phyloP scores from a whole-genome alignment of 1,284 basidiomycete species.

The Stygiomarasmius scandens region DNA sequence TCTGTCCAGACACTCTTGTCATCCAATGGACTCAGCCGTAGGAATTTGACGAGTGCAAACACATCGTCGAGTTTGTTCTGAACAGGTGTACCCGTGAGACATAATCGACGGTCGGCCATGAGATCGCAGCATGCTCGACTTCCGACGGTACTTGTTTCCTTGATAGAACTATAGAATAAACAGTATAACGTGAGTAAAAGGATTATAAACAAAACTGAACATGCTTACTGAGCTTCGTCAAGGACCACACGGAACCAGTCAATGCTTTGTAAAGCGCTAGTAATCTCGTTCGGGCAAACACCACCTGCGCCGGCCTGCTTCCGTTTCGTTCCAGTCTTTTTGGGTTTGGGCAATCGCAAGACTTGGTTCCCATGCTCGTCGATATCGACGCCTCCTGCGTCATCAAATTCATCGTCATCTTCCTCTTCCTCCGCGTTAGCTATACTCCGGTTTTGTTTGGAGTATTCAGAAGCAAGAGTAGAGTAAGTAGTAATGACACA shows the following conservation, averaged over 20 bases:
- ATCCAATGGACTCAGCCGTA: slow-evolving; percentile 90
- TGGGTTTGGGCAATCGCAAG: slow-evolving; percentile 54
- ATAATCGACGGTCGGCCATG: slow-evolving; percentile 89
- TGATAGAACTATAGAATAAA: slow-evolving; percentile 77
- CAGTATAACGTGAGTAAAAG: not conserved
- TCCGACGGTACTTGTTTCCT: slow-evolving; percentile 92
- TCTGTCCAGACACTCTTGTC: slow-evolving; percentile 94
- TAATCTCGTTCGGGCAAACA: slow-evolving; percentile 55
- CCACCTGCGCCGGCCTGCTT: slow-evolving; percentile 55
- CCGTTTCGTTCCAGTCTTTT: slow-evolving; percentile 65
- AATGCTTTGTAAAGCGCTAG: slow-evolving; percentile 91
- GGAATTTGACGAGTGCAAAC: slow-evolving; percentile 94
- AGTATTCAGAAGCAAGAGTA: slow-evolving; percentile 93
- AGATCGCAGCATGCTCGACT: slow-evolving; percentile 95
- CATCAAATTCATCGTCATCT: slow-evolving; percentile 74
- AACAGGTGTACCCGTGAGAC: slow-evolving; percentile 96
- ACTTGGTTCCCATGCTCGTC: slow-evolving; percentile 72
- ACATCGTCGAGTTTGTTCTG: slow-evolving; percentile 99
- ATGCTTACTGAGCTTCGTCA: slow-evolving; percentile 94
- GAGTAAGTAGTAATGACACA: slow-evolving; percentile 98
- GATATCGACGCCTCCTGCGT: slow-evolving; percentile 61
- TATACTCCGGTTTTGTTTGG: slow-evolving; percentile 79
- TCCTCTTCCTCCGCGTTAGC: slow-evolving; percentile 61
- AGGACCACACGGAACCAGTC: slow-evolving; percentile 98
- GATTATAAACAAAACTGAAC: slow-evolving; percentile 8